Conservation (phyloP, 305 asterid genomes). For the Coffea humblotiana region DNA sequence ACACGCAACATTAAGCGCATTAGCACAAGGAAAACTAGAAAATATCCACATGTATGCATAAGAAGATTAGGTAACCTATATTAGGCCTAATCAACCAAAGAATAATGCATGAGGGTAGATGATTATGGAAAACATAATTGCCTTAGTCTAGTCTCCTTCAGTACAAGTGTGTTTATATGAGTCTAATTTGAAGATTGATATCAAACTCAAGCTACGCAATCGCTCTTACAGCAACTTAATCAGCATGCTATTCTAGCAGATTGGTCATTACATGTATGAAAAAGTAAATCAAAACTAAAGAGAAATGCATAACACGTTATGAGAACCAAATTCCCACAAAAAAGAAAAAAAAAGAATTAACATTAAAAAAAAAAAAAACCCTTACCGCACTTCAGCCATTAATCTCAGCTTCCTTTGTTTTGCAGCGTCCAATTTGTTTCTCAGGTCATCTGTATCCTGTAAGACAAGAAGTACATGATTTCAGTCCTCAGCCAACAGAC, state of each 20-base stretch:
- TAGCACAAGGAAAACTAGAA: too few species aligned
- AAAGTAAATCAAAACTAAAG: neutral
- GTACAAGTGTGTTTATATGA: neutral
- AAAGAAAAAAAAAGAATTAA: too few species aligned
- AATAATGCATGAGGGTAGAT: neutral
- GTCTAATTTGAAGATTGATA: neutral
- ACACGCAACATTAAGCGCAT: neutral
- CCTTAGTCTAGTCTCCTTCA: neutral
- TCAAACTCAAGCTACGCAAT: neutral
- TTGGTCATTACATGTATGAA: neutral
- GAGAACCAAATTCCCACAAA: neutral
- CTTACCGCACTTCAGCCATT: slow-evolving; percentile 73
- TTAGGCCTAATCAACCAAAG: too few species aligned
- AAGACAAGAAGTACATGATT: slow-evolving; percentile 6
- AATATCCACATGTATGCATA: neutral
- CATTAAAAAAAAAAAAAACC: too few species aligned
- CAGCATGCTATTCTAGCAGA: neutral
- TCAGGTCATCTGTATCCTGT: slow-evolving; percentile 57
- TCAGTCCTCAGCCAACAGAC: neutral
- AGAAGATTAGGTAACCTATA: neutral
- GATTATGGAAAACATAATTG: neutral
- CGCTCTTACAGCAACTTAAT: neutral
- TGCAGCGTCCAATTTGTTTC: slow-evolving; percentile 53
- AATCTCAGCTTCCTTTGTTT: slow-evolving; percentile 58
- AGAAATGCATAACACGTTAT: neutral